Percentiles rank a stretch among this genome's conserved stretches.
Conservation (phyloP, 2,329 filamentous ascomycete genomes). For the Pestalotiopsis sp. region DNA sequence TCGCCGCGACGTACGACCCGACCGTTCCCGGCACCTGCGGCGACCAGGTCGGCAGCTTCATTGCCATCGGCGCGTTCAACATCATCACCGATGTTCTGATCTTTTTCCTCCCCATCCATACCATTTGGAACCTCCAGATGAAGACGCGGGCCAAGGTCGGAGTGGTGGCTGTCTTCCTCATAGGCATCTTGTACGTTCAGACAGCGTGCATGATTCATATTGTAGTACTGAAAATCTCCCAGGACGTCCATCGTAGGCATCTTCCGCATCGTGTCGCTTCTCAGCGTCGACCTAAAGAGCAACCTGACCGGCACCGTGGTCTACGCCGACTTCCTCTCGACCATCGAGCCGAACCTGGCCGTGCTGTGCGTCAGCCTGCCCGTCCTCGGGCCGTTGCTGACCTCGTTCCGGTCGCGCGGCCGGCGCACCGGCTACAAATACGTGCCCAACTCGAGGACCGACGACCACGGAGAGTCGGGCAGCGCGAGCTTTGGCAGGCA, state of each 20-base stretch:
- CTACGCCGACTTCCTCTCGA: constrained; percentile 26
- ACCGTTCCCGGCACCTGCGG: constrained; percentile 36
- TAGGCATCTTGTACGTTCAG: constrained; percentile 27
- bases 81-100: constrained; percentile 42
- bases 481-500: neutral
- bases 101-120: constrained; percentile 39
- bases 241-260: constrained; percentile 28
- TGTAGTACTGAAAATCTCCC: neutral
- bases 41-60: constrained; percentile 37
- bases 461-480: neutral
- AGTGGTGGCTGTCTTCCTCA: constrained; percentile 30
- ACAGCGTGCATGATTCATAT: too few relatives aligned
- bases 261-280: constrained; percentile 25
- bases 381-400: neutral
- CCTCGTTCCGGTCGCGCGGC: neutral
- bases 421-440: neutral
- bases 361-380: constrained; percentile 3
- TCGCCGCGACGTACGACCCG: constrained; percentile 22
- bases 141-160: constrained; percentile 31
- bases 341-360: constrained; percentile 6
- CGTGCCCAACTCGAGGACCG: neutral
- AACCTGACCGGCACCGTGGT: constrained; percentile 27
- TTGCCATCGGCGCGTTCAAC: constrained; percentile 42
- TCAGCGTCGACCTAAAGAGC: constrained; percentile 25
- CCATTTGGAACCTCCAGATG: constrained; percentile 38